These are phyloP conservation scores for Claviceps sorghi DNA, from an alignment of 2,329 filamentous ascomycete genomes.

Conservation along the genomic window DNA sequence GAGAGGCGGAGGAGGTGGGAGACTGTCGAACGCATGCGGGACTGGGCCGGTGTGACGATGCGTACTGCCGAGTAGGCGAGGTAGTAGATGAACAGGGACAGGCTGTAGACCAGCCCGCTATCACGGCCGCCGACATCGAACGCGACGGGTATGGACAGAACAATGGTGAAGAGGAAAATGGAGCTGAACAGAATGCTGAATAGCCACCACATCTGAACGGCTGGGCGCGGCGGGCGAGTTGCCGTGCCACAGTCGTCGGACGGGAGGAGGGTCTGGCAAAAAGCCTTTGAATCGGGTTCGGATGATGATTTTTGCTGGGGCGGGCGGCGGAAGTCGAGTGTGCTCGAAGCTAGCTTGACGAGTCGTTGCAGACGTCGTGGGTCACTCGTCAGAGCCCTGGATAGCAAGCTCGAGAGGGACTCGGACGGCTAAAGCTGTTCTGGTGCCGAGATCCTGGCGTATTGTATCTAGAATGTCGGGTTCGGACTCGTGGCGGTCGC, in stretches of 20 bases:
- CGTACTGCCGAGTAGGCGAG: constrained; percentile 71
- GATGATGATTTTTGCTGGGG: neutral
- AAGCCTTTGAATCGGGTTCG: neutral
- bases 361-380: neutral
- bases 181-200: constrained; percentile 66
- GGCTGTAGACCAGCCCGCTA: constrained; percentile 85
- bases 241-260: constrained; percentile 5
- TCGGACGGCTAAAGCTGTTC: neutral
- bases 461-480: neutral
- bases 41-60: constrained; percentile 64
- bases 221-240: constrained; percentile 14
- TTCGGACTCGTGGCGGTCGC: neutral
- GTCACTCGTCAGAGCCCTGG: neutral
- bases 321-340: neutral
- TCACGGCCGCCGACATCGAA: constrained; percentile 96
- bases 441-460: neutral
- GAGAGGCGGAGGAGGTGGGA: constrained; percentile 55
- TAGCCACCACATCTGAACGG: constrained; percentile 61
- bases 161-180: constrained; percentile 78
- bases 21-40: constrained; percentile 58
- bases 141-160: constrained; percentile 89
- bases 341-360: neutral
- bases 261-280: neutral
- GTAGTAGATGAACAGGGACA: constrained; percentile 81
- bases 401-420: neutral